A percentile compares a stretch with the other conserved stretches of the same genome.
These are phyloP conservation scores for Backusella psychrophila DNA, from an alignment of 192 early-diverging fungal species.

Conservation along the genomic window DNA sequence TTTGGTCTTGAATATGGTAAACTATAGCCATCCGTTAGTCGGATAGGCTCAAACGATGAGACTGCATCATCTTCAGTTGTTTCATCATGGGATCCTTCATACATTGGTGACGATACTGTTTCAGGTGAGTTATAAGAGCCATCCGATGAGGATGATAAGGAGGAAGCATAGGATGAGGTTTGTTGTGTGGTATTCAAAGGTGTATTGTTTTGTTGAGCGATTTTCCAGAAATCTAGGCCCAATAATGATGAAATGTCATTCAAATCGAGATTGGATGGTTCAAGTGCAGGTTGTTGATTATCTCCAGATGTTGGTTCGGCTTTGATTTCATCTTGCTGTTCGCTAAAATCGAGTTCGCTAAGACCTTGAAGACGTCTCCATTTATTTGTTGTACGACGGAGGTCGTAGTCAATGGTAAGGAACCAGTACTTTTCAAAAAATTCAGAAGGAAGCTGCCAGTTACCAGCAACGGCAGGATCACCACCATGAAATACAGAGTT, in stretches of 20 bases:
- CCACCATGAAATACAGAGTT: slow-evolving; percentile 34
- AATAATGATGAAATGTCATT: background rate
- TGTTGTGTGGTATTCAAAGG: background rate
- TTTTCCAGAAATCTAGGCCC: slow-evolving; percentile 13
- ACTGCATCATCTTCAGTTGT: background rate
- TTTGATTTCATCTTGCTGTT: background rate
- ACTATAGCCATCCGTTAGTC: background rate
- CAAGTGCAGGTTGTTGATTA: background rate
- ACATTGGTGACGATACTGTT: background rate
- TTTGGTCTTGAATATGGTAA: background rate
- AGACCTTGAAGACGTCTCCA: slow-evolving; percentile 8
- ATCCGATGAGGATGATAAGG: background rate
- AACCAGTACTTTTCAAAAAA: slow-evolving; percentile 40
- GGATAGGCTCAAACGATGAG: slow-evolving; percentile 2
- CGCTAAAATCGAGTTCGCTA: background rate
- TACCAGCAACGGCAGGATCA: slow-evolving; percentile 28
- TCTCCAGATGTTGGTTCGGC: background rate
- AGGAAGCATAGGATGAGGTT: slow-evolving; percentile 3
- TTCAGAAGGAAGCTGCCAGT: slow-evolving; percentile 35
- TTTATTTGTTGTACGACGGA: slow-evolving; percentile 13
- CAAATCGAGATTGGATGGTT: background rate
- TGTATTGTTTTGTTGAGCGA: slow-evolving; percentile 11
- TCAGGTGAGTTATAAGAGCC: background rate
- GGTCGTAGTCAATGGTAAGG: slow-evolving; percentile 28
- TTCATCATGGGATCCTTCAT: background rate